phyloP scores from a whole-genome alignment of 192 early-diverging fungal genomes.

The Funneliformis geosporum region DNA sequence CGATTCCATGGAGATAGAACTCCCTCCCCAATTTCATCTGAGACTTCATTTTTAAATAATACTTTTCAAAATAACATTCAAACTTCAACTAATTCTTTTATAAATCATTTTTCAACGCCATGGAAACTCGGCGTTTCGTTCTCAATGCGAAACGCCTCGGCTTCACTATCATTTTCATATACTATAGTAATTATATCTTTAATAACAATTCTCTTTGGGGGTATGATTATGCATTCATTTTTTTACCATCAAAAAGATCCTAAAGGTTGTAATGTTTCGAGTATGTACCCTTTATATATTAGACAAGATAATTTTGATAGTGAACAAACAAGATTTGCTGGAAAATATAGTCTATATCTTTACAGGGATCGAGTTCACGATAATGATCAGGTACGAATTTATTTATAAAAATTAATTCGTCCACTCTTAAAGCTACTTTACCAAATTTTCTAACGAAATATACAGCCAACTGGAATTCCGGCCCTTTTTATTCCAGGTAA shows the following conservation, averaged over 20 bases:
- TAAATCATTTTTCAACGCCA: background rate
- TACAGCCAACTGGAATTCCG: constrained; percentile 71
- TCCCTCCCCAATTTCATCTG: background rate
- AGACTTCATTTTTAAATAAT: constrained; percentile 2
- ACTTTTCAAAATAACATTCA: background rate
- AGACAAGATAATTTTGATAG: constrained; percentile 52
- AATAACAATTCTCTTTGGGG: constrained; percentile 32
- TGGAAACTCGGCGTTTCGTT: background rate
- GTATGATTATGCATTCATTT: constrained; percentile 61
- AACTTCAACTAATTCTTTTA: background rate
- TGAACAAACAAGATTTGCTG: constrained; percentile 59
- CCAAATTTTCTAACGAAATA: constrained; percentile 12
- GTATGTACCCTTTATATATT: constrained; percentile 57
- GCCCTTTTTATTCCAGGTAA: constrained; percentile 95
- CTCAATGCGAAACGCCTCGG: constrained; percentile 25
- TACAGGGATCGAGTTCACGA: constrained; percentile 70
- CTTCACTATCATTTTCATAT: constrained; percentile 24
- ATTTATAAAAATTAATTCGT: background rate
- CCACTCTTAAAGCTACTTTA: background rate
- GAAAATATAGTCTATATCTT: constrained; percentile 76
- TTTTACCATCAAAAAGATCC: constrained; percentile 63
- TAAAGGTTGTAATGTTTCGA: constrained; percentile 53
- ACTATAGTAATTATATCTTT: constrained; percentile 32
- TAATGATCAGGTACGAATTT: constrained; percentile 41
- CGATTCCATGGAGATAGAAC: constrained; percentile 2